Conservation (phyloP, 2,329 filamentous ascomycete species). For the Paracoccidioides brasiliensis region DNA sequence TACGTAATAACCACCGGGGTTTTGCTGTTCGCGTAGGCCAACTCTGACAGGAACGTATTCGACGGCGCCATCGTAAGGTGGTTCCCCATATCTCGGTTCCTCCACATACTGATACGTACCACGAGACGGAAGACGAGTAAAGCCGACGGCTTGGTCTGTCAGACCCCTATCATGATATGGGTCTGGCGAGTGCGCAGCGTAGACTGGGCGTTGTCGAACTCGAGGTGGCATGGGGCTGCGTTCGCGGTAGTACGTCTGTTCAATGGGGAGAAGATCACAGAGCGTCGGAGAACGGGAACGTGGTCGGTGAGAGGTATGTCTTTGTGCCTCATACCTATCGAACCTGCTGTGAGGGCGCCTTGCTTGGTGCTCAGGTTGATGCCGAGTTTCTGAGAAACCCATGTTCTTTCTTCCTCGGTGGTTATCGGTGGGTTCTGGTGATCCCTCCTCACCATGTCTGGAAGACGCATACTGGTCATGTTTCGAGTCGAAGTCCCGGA, state of each 20-base stretch:
- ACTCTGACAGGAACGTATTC: constrained; percentile 18
- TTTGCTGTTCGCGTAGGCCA: constrained; percentile 10
- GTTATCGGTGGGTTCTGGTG: constrained; percentile 12
- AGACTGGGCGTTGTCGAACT: constrained; percentile 9
- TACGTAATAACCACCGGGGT: constrained; percentile 14
- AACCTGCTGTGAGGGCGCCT: constrained; percentile 17
- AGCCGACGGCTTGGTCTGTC: constrained; percentile 8
- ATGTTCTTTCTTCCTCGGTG: constrained; percentile 11
- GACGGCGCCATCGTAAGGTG: constrained; percentile 12
- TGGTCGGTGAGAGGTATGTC: constrained; percentile 12
- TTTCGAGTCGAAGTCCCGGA: constrained; percentile 11
- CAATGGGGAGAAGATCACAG: constrained; percentile 10
- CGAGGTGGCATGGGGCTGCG: constrained; percentile 12
- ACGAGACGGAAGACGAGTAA: constrained; percentile 8
- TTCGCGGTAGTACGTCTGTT: constrained; percentile 16
- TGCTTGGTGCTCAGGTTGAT: constrained; percentile 6
- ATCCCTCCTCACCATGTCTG: constrained; percentile 6
- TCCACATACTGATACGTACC: constrained; percentile 17
- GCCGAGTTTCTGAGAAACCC: constrained; percentile 10
- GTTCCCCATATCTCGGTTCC: constrained; percentile 12
- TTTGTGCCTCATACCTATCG: constrained; percentile 17
- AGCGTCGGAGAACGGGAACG: constrained; percentile 17
- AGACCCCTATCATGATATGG: constrained; percentile 11
- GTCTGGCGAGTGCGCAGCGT: constrained; percentile 11
- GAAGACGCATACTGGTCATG: constrained; percentile 8